Conservation (phyloP, 1,284 basidiomycete species). For the Meira nashicola region DNA sequence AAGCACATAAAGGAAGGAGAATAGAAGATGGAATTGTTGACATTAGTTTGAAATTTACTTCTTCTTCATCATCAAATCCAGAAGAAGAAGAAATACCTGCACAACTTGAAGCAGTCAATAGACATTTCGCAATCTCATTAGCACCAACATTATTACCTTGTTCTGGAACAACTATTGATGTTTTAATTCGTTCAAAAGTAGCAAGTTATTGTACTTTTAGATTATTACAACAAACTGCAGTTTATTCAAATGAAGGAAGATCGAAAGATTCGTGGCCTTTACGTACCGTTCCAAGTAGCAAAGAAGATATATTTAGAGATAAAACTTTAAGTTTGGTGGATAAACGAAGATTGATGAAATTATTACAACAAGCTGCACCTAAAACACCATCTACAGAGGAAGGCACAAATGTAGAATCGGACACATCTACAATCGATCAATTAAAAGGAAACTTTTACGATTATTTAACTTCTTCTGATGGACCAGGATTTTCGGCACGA, state of each 20-base stretch:
- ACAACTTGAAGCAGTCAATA: slow-evolving; percentile 24
- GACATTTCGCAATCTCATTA: slow-evolving; percentile 77
- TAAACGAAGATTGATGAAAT: slow-evolving; percentile 88
- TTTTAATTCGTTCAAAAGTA: slow-evolving; percentile 77
- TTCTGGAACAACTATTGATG: slow-evolving; percentile 71
- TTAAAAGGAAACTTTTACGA: neutral
- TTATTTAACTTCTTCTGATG: neutral
- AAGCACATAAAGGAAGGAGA: neutral
- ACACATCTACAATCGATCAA: neutral
- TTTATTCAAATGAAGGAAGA: slow-evolving; percentile 12
- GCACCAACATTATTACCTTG: slow-evolving; percentile 77
- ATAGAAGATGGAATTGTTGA: neutral
- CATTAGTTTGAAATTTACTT: neutral
- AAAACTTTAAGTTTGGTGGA: slow-evolving; percentile 72
- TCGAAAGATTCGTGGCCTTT: neutral
- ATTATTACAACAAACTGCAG: slow-evolving; percentile 63
- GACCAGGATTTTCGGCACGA: slow-evolving; percentile 57
- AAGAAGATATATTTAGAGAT: slow-evolving; percentile 89
- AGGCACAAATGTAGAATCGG: slow-evolving; percentile 58
- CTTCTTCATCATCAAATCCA: neutral
- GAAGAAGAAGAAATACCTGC: slow-evolving; percentile 12
- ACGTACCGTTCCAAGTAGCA: slow-evolving; percentile 72
- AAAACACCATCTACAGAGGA: slow-evolving; percentile 52
- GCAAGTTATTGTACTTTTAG: slow-evolving; percentile 84
- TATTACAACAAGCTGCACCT: slow-evolving; percentile 72